Base-by-base conservation (phyloP, 2,329 filamentous ascomycete species). In the Phaeoacremonium minimum region DNA sequence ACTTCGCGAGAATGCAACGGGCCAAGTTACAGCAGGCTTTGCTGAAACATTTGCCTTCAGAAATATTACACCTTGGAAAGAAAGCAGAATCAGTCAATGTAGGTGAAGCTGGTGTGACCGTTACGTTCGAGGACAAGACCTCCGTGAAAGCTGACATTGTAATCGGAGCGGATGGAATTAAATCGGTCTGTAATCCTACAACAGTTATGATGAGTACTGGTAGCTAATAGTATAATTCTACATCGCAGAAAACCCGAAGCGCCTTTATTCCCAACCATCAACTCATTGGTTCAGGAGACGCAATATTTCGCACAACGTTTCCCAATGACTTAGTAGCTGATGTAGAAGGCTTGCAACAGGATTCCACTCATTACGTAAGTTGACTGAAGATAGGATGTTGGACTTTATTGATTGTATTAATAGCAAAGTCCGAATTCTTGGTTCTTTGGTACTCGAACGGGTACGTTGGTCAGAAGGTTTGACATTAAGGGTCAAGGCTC, bases 291-390 rank as follows among this genome's bases (percentile, higher is more conserved):
- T 58, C 56, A 13, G 60, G 60, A 5, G 54, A 50, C 49, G 55
- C 56, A 4, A 57, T 59, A 2, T 61, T 61, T 40, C 50, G 60
- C 7, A 52, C 56, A 4, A 50, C 61, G 2, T 63, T 63, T 31
- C 51, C 56, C 32, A 42, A 50, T 6, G 51, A 52, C 9, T 44
- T 61, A n/a, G 50, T 55, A 13, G 43, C 54, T 13, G 37, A 46
- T 2, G 58, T 63, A 8, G 42, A 48, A 2, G 51, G 53, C 16
- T 42, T 60, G 5, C 58, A 58, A 2, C 47, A 53, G 8, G 60
- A 64, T 32, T 55, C 60, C 12, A 52, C 48, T 5, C 56, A 61
- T 15, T 39, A 35, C 14, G 35, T 37, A n/a, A n/a, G n/a, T n/a
- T n/a, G n/a, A n/a, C n/a, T n/a, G n/a, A n/a, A n/a, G n/a, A n/a